Percentiles rank a stretch among this genome's conserved stretches.
Conservation (phyloP, 495 filamentous ascomycete genomes). For the Stereocaulon alpinum region DNA sequence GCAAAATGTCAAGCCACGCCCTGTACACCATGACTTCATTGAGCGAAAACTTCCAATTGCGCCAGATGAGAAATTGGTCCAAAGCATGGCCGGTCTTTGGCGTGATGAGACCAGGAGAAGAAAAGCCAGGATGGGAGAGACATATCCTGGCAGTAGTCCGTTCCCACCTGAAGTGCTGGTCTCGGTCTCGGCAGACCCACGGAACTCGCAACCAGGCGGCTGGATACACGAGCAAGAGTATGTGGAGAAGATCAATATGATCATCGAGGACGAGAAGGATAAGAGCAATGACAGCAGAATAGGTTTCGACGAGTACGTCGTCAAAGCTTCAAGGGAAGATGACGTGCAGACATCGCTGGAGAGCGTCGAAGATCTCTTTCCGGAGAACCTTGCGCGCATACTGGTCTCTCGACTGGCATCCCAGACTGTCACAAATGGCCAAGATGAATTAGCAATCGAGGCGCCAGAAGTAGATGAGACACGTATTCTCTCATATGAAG, state of each 20-base stretch:
- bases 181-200: conserved; percentile 73
- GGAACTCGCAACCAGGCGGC: conserved; percentile 53
- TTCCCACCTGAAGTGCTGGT: conserved; percentile 71
- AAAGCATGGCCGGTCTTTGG: conserved; percentile 92
- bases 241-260: conserved; percentile 45
- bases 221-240: conserved; percentile 94
- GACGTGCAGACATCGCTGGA: conserved; percentile 64
- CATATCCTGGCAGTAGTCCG: conserved; percentile 54
- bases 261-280: conserved; percentile 52
- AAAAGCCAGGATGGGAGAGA: conserved; percentile 54
- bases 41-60: conserved; percentile 58
- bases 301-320: conserved; percentile 55
- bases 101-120: conserved; percentile 77
- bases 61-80: conserved; percentile 68
- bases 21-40: conserved; percentile 77
- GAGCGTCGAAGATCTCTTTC: conserved; percentile 78
- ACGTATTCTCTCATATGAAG: conserved; percentile 37
- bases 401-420: conserved; percentile 2
- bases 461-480: conserved; percentile 39
- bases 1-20: conserved; percentile 55
- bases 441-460: conserved; percentile 13
- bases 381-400: conserved; percentile 43
- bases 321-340: conserved; percentile 39
- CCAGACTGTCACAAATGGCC: conserved; percentile 5
- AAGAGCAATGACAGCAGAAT: conserved; percentile 37